These are phyloP conservation scores for Alternaria gaisen DNA, from an alignment of 2,329 filamentous ascomycete genomes.

Conservation along the genomic window DNA sequence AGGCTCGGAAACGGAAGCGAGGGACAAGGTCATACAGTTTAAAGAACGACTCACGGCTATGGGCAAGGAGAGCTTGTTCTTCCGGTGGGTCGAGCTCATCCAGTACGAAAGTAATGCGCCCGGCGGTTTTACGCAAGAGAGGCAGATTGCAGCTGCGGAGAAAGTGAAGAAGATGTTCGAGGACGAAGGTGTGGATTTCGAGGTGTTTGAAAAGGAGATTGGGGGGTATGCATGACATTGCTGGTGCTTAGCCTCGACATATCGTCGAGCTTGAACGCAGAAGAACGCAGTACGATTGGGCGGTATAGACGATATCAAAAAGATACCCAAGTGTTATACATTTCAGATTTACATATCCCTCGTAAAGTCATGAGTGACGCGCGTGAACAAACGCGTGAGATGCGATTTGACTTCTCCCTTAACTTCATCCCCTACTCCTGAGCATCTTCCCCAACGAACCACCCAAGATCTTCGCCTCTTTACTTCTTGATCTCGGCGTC, in stretches of 20 bases:
- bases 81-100: constrained; percentile 89
- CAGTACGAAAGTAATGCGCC: constrained; percentile 85
- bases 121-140: constrained; percentile 78
- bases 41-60: constrained; percentile 76
- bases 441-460: constrained; percentile 23
- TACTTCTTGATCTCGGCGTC: constrained; percentile 15
- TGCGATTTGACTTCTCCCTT: background rate
- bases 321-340: constrained; percentile 3
- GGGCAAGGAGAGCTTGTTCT: constrained; percentile 90
- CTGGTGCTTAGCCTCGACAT: background rate
- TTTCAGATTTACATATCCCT: background rate
- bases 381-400: background rate
- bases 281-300: background rate
- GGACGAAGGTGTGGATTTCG: constrained; percentile 80
- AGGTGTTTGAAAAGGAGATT: constrained; percentile 77
- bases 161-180: constrained; percentile 81
- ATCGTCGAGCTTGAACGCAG: background rate
- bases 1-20: constrained; percentile 67
- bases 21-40: constrained; percentile 81
- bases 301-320: background rate
- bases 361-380: background rate
- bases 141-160: constrained; percentile 74
- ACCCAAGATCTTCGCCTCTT: constrained; percentile 11
- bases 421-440: constrained; percentile 18
- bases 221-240: constrained; percentile 63